Conservation (phyloP, 495 filamentous ascomycete genomes). For the Halenospora varia region DNA sequence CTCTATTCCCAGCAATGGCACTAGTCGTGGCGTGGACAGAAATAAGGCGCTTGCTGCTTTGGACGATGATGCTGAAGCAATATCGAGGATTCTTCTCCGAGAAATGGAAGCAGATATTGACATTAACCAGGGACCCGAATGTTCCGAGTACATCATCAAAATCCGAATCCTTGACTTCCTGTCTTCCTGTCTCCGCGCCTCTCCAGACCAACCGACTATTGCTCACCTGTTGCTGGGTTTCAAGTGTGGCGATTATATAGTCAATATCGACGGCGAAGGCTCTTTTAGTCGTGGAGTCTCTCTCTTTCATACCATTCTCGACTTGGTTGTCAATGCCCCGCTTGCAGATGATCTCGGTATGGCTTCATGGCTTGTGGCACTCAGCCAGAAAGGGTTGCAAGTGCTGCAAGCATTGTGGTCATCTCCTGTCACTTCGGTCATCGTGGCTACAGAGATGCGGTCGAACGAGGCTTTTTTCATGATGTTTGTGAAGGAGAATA, state of each 20-base stretch:
- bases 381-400: constrained; percentile 73
- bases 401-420: constrained; percentile 78
- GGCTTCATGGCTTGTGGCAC: constrained; percentile 62
- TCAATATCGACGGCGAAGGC: constrained; percentile 59
- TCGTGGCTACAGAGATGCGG: constrained; percentile 74
- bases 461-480: constrained; percentile 67
- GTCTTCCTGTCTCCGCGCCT: constrained; percentile 66
- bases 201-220: constrained; percentile 69
- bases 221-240: constrained; percentile 93
- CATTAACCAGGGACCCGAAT: constrained; percentile 54
- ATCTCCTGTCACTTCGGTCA: constrained; percentile 70
- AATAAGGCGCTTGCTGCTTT: constrained; percentile 80
- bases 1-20: constrained; percentile 46
- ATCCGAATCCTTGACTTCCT: constrained; percentile 76
- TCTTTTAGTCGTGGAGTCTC: constrained; percentile 64
- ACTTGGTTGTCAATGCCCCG: constrained; percentile 58
- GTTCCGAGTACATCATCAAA: constrained; percentile 71
- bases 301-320: constrained; percentile 76
- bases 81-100: constrained; percentile 61
- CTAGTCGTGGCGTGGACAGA: constrained; percentile 48
- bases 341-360: constrained; percentile 55
- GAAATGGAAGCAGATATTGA: constrained; percentile 62
- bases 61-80: constrained; percentile 65
- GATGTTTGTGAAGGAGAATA: constrained; percentile 59
- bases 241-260: constrained; percentile 58